A percentile compares a stretch with the other conserved stretches of the same genome.
Evolutionary conservation across 768 basidiomycete species (phyloP).

Genomic region (Pisolithus marmoratus): DNA sequence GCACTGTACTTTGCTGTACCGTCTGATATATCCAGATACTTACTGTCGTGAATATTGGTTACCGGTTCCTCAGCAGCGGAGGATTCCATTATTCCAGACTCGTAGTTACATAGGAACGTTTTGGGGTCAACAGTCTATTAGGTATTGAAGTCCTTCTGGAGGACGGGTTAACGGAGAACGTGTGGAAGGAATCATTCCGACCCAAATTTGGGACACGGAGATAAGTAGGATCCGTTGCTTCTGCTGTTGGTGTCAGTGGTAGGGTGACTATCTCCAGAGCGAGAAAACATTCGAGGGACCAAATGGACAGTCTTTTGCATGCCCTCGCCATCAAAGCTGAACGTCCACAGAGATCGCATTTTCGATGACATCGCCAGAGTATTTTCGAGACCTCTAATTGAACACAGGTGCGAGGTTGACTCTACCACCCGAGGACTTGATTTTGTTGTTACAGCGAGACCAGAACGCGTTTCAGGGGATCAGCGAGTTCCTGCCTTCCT

Average conservation of each 20-base stretch:
- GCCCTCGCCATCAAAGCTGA: background rate
- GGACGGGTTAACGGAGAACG: too few relatives aligned
- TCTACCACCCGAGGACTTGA: conserved; percentile 5
- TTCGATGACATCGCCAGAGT: background rate
- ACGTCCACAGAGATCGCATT: background rate
- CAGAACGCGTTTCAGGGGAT: background rate
- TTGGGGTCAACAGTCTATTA: too few relatives aligned
- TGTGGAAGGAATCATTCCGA: too few relatives aligned
- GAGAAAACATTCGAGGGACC: conserved; percentile 1
- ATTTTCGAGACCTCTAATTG: conserved; percentile 1
- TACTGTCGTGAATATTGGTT: too few relatives aligned
- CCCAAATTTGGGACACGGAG: too few relatives aligned
- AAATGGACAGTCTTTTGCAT: background rate
- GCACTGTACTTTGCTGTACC: background rate
- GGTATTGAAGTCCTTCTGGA: too few relatives aligned
- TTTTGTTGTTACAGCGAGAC: background rate
- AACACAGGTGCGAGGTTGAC: conserved; percentile 7
- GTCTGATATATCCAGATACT: background rate
- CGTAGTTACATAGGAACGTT: too few relatives aligned
- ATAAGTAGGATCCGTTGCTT: too few relatives aligned
- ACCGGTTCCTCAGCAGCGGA: too few relatives aligned
- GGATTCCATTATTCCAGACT: too few relatives aligned
- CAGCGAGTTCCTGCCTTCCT: conserved; percentile 6
- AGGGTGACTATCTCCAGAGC: background rate
- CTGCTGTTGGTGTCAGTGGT: background rate